Conservation (phyloP, 1,284 basidiomycete species). For the Cystobasidium slooffiae region DNA sequence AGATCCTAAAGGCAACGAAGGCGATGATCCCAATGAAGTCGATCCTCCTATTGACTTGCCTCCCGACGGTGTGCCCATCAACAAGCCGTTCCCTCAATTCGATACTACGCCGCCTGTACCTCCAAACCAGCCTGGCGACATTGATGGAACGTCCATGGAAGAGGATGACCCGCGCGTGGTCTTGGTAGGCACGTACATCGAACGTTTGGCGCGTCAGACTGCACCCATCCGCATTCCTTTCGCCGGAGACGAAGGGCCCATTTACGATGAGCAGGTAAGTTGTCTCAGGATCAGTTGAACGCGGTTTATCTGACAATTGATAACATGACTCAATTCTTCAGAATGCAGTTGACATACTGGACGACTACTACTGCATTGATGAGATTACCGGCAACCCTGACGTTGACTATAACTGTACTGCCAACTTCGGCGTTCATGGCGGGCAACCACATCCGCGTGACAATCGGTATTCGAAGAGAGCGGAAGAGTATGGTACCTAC, state of each 20-base stretch:
- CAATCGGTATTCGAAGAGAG: background rate
- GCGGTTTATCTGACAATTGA: background rate
- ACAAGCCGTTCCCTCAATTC: conserved; percentile 8
- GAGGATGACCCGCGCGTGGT: conserved; percentile 5
- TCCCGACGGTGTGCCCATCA: background rate
- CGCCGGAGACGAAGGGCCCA: background rate
- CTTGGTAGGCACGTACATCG: conserved; percentile 5
- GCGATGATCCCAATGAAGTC: background rate
- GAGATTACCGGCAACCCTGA: background rate
- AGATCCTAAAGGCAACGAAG: background rate
- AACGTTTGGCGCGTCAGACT: conserved; percentile 1
- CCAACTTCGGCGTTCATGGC: background rate
- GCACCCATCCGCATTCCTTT: background rate
- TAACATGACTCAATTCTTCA: background rate
- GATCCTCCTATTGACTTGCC: conserved; percentile 3
- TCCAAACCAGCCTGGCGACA: conserved; percentile 3
- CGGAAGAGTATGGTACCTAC: background rate
- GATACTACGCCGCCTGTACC: conserved; percentile 3
- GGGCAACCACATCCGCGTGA: background rate
- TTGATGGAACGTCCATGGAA: background rate
- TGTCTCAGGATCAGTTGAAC: background rate
- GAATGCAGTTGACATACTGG: conserved; percentile 2
- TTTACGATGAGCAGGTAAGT: conserved; percentile 15
- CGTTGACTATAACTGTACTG: background rate
- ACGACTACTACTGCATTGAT: conserved; percentile 1